Conservation (phyloP, 257 asterid species). For the Catharanthus roseus region DNA sequence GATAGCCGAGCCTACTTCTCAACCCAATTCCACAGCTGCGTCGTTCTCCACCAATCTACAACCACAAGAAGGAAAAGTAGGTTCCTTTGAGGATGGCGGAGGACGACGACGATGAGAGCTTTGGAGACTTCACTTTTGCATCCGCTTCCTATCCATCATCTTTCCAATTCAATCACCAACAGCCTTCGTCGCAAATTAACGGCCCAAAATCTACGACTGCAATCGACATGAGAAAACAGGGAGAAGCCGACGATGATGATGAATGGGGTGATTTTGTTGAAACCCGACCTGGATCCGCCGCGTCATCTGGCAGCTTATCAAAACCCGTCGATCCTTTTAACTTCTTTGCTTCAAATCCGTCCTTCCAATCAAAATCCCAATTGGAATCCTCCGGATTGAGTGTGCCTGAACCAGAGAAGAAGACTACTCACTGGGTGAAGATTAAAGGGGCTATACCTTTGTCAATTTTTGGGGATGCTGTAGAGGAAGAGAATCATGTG, state of each 20-base stretch:
- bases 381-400: conserved; percentile 8
- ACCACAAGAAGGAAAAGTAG: not conserved
- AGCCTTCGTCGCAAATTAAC: conserved; percentile 10
- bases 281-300: conserved; percentile 38
- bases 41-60: not conserved
- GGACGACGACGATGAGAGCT: conserved; percentile 57
- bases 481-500: conserved; percentile 34
- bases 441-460: conserved; percentile 71
- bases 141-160: conserved; percentile 23
- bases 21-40: not conserved
- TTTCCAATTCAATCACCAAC: not conserved
- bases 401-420: conserved; percentile 10
- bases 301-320: conserved; percentile 26
- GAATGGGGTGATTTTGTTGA: conserved; percentile 85
- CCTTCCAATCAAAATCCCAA: not conserved
- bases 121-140: conserved; percentile 73
- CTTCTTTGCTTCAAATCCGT: conserved; percentile 16
- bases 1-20: not conserved
- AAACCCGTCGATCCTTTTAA: conserved; percentile 28
- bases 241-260: conserved; percentile 22
- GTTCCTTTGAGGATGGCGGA: conserved; percentile 44
- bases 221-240: not conserved
- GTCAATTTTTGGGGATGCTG: conserved; percentile 61
- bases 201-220: conserved; percentile 17
- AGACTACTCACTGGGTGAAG: conserved; percentile 44